Percentiles rank a stretch among this genome's conserved stretches.
phyloP scores from a whole-genome alignment of 192 early-diverging fungal species.

The Linnemannia exigua region DNA sequence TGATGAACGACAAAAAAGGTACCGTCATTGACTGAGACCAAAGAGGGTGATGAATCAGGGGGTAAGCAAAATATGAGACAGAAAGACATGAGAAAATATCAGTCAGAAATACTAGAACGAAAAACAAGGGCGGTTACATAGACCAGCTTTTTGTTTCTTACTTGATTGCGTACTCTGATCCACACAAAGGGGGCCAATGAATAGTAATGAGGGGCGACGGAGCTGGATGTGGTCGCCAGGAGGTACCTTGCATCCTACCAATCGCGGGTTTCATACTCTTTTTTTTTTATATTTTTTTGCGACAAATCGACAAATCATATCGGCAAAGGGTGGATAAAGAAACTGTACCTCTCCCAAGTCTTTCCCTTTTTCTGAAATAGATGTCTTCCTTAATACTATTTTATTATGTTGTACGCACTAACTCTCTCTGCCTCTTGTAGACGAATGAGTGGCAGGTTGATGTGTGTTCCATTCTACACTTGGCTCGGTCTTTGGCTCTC shows the following conservation, averaged over 20 bases:
- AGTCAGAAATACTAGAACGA: not conserved
- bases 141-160: not conserved
- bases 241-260: not conserved
- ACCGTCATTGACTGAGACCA: conserved; percentile 3
- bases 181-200: not conserved
- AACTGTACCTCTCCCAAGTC: not conserved
- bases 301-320: conserved; percentile 3
- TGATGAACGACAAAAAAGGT: not conserved
- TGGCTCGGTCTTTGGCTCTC: no score
- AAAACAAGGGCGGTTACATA: not conserved
- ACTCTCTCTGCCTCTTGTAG: no score
- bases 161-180: not conserved
- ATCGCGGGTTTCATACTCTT: not conserved
- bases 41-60: not conserved
- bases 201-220: not conserved
- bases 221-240: not conserved
- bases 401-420: not conserved
- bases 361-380: not conserved
- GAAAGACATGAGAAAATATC: not conserved
- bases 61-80: not conserved
- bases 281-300: not conserved
- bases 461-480: no score
- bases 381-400: not conserved
- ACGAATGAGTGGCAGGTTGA: no score
- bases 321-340: no score